phyloP scores from a whole-genome alignment of 176 grass and related monocot genomes.

The Triticum dicoccoides region DNA sequence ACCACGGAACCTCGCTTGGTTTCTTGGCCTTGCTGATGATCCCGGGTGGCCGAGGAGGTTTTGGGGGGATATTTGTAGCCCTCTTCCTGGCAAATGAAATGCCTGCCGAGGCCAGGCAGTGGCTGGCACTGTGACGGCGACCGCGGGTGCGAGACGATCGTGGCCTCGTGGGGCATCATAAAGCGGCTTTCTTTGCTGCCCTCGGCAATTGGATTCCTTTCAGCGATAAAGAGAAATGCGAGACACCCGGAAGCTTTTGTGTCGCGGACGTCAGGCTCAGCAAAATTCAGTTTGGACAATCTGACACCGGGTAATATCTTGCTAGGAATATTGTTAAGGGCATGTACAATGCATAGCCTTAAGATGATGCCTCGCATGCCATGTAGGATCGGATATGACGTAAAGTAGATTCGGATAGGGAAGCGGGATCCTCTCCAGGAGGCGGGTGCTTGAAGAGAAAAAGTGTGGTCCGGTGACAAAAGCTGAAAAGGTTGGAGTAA shows the following conservation, averaged over 20 bases:
- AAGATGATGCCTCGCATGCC: too few species aligned
- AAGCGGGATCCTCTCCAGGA: too few species aligned
- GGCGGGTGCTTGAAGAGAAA: too few species aligned
- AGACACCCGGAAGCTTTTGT: neutral
- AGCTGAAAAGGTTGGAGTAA: too few species aligned
- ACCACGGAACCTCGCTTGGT: neutral
- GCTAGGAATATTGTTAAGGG: neutral
- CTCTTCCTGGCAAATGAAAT: neutral
- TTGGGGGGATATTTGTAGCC: neutral
- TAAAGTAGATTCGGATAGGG: too few species aligned
- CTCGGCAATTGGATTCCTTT: neutral
- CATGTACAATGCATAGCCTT: too few species aligned
- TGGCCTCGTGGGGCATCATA: slow-evolving; percentile 1
- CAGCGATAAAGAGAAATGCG: neutral
- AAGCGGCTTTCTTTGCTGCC: neutral
- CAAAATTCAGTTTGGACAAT: neutral
- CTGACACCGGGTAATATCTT: neutral
- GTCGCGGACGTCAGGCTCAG: neutral
- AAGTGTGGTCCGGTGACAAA: too few species aligned
- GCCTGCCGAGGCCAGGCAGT: neutral
- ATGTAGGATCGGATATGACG: too few species aligned
- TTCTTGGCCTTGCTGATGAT: neutral
- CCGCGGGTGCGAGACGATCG: neutral
- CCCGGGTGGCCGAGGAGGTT: neutral
- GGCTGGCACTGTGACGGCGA: slow-evolving; percentile 1